Base-by-base conservation (phyloP, 1,284 basidiomycete genomes). In the Malassezia psittaci region DNA sequence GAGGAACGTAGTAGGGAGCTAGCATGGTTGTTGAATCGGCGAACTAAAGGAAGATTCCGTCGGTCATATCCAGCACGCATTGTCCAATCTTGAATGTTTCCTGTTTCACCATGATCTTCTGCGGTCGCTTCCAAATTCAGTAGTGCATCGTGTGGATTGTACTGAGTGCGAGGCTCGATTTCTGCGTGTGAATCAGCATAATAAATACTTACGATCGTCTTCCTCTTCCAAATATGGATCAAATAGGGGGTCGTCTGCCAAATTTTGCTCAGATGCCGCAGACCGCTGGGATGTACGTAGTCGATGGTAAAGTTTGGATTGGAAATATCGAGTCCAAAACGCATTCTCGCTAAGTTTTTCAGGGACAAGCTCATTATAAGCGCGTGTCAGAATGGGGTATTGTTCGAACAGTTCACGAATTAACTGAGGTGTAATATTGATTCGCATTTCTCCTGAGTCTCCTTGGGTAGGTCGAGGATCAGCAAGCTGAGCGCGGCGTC, bases 301-400 rank as follows among this genome's bases (percentile, higher is more conserved):
- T 1, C 87, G 84, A 70, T 96, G 88, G 80, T 94, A 96, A 9
- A 99, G 79, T 68, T 87, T 89, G 10, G 88, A 91, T 65, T 88
- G 85, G 74, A 99, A 96, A 77, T 96, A 99, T 36, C 93, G 83
- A 63, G 83, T 85, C 94, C 94, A 99, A 72, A 99, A 99, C 60
- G 89, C 84, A 54, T 82, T 84, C 75, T 96, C 89, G 32, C 83
- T 83, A 42, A 96, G 80, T 86, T 87, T 85, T 54, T 77, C 79
- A 1, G 91, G 91, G 0, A 98, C 93, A 64, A 91, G 90, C 69
- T 94, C 90, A 56, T 80, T 85, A 72, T 93, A 96, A 1, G 90
- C 91, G 69, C 84, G 86, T 46, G 85, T 84, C 7, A 98, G 88
- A 34, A 96, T 85, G 1, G 94, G 93, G 70, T 91, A 96, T 78